Evolutionary conservation across 805 yeast genomes (phyloP).

Genomic region (Starmerella sirachaensis): DNA sequence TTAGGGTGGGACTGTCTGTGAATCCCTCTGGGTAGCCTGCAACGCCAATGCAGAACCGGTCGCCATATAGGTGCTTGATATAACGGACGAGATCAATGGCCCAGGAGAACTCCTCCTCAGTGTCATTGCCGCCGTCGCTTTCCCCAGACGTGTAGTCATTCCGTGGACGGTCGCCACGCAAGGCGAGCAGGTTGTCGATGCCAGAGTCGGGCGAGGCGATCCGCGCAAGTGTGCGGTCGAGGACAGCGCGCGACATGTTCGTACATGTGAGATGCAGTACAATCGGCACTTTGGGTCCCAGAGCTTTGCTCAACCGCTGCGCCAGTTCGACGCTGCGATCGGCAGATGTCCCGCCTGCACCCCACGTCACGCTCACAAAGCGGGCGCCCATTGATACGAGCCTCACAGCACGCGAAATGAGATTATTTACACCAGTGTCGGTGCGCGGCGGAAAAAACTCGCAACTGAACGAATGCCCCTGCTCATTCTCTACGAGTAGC

Average conservation of each 20-base stretch:
- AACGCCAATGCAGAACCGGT: conserved; percentile 85
- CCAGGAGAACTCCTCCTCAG: conserved; percentile 18
- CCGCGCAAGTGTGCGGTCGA: conserved; percentile 59
- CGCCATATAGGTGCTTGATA: conserved; percentile 54
- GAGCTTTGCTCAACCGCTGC: conserved; percentile 55
- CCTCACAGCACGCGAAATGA: conserved; percentile 75
- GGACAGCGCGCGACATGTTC: conserved; percentile 62
- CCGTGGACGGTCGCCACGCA: conserved; percentile 92
- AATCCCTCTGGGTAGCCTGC: conserved; percentile 99
- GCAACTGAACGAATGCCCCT: conserved; percentile 62
- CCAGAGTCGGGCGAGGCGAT: conserved; percentile 60
- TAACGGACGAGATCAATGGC: conserved; percentile 83
- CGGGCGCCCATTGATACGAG: conserved; percentile 80
- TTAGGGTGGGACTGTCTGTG: conserved; percentile 67
- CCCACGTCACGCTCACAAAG: conserved; percentile 94
- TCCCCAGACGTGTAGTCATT: conserved; percentile 39
- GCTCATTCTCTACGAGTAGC: no score
- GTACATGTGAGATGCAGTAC: conserved; percentile 95
- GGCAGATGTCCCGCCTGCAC: conserved; percentile 94
- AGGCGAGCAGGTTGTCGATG: conserved; percentile 75
- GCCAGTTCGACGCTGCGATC: conserved; percentile 79
- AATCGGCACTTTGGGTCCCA: conserved; percentile 58
- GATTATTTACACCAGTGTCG: conserved; percentile 58
- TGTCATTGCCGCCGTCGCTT: no score
- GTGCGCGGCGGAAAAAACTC: conserved; percentile 99